phyloP scores from a whole-genome alignment of 805 yeast genomes.

The Metschnikowia hibisci region DNA sequence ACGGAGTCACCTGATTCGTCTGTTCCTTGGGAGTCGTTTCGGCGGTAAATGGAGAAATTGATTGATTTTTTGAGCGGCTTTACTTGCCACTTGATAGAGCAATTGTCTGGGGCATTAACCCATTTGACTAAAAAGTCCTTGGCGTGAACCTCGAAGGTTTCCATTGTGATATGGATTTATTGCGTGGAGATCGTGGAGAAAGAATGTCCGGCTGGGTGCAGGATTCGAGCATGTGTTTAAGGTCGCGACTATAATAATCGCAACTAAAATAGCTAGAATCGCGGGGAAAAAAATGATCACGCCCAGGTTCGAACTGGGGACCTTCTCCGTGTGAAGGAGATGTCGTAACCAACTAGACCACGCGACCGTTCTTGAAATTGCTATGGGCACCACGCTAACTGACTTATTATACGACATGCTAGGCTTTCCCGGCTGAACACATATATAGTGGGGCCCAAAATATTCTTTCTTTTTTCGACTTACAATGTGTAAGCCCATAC shows the following conservation, averaged over 20 bases:
- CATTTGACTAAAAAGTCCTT: constrained; percentile 88
- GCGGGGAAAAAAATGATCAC: constrained; percentile 13
- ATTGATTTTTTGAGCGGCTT: constrained; percentile 58
- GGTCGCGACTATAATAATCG: neutral
- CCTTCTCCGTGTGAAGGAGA: constrained; percentile 22
- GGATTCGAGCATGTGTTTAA: neutral
- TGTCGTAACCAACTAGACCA: constrained; percentile 21
- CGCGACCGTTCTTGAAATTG: constrained; percentile 15
- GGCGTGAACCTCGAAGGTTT: constrained; percentile 84
- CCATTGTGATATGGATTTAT: constrained; percentile 48
- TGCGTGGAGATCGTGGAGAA: neutral
- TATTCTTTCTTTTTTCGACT: too few relatives aligned
- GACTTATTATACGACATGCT: too few relatives aligned
- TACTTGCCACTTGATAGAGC: constrained; percentile 71
- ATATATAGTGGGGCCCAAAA: too few relatives aligned
- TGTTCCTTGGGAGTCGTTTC: constrained; percentile 19
- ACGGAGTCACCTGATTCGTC: neutral
- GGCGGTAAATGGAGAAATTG: constrained; percentile 38
- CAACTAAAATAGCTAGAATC: too few relatives aligned
- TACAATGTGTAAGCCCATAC: too few relatives aligned
- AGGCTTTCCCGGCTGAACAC: too few relatives aligned
- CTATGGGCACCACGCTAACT: too few relatives aligned
- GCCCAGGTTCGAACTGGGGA: constrained; percentile 23
- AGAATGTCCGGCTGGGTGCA: neutral
- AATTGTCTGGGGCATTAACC: constrained; percentile 72